Evolutionary conservation across 2,329 filamentous ascomycete species (phyloP).

Genomic region (Clarireedia homoeocarpa): DNA sequence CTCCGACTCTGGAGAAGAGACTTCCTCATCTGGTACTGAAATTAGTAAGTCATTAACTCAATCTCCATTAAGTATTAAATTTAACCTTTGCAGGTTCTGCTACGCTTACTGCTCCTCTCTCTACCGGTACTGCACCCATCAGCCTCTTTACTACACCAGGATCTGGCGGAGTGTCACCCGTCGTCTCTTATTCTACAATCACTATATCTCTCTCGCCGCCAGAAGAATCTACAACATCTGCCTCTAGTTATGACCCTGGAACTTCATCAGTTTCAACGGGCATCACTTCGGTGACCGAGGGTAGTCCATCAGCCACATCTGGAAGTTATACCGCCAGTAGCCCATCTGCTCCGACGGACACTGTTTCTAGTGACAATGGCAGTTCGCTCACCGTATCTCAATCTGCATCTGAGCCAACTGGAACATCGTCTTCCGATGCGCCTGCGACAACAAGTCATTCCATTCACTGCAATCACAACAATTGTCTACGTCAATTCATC

Average conservation of each 20-base stretch:
- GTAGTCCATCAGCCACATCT: not conserved
- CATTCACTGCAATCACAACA: slow-evolving; percentile 19
- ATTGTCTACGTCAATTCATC: slow-evolving; percentile 22
- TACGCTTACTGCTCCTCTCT: not conserved
- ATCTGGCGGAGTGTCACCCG: slow-evolving; percentile 2
- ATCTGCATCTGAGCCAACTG: not conserved
- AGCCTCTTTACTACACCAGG: not conserved
- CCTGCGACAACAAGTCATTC: slow-evolving; percentile 3
- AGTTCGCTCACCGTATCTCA: not conserved
- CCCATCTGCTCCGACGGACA: not conserved
- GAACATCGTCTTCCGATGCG: not conserved
- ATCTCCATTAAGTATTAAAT: not conserved
- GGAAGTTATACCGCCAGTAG: not conserved
- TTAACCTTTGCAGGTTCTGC: slow-evolving; percentile 1
- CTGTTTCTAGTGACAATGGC: not conserved
- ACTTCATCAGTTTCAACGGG: not conserved
- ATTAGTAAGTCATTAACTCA: not conserved
- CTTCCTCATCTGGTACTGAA: slow-evolving; percentile 6
- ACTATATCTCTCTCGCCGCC: not conserved
- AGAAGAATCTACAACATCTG: not conserved
- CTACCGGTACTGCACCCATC: slow-evolving; percentile 1
- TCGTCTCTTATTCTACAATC: slow-evolving; percentile 2
- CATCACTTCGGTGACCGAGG: not conserved
- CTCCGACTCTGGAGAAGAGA: slow-evolving; percentile 12
- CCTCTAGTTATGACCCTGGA: slow-evolving; percentile 6